These are phyloP conservation scores for Brassica nigra DNA, from an alignment of 345 rosid genomes.

Conservation along the genomic window DNA sequence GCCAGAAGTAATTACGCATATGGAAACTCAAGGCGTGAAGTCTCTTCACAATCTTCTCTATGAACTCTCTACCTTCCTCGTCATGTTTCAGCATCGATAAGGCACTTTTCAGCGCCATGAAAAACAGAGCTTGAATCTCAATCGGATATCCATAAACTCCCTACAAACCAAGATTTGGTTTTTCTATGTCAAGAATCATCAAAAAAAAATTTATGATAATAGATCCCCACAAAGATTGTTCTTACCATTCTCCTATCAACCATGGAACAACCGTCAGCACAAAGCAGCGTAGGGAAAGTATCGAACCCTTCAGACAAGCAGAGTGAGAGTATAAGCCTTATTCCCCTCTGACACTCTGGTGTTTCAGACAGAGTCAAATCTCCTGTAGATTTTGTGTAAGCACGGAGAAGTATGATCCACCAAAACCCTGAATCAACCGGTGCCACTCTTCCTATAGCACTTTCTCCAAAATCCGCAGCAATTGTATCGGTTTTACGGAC, in stretches of 20 bases:
- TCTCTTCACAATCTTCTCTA: conserved; percentile 61
- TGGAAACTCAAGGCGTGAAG: conserved; percentile 63
- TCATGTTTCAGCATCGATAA: conserved; percentile 68
- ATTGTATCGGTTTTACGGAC: conserved; percentile 60
- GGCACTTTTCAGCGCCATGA: conserved; percentile 71
- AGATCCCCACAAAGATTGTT: background rate
- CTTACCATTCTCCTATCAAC: conserved; percentile 84
- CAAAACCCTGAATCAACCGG: conserved; percentile 87
- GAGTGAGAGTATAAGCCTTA: conserved; percentile 62
- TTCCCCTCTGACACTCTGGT: conserved; percentile 74
- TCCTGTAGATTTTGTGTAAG: conserved; percentile 76
- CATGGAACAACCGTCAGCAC: conserved; percentile 80
- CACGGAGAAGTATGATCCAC: conserved; percentile 86
- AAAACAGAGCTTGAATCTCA: conserved; percentile 78
- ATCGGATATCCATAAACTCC: conserved; percentile 81
- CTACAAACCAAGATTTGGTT: conserved; percentile 37
- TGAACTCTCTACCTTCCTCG: conserved; percentile 58
- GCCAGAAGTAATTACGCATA: conserved; percentile 65
- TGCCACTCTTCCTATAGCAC: conserved; percentile 81
- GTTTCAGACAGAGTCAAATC: conserved; percentile 62
- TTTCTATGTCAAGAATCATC: background rate
- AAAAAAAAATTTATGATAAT: background rate
- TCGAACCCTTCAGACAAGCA: conserved; percentile 81
- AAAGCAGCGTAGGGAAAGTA: conserved; percentile 75
- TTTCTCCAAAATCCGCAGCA: conserved; percentile 75